Base-by-base conservation (phyloP, 805 yeast species). In the Lipomyces chichibuensis region DNA sequence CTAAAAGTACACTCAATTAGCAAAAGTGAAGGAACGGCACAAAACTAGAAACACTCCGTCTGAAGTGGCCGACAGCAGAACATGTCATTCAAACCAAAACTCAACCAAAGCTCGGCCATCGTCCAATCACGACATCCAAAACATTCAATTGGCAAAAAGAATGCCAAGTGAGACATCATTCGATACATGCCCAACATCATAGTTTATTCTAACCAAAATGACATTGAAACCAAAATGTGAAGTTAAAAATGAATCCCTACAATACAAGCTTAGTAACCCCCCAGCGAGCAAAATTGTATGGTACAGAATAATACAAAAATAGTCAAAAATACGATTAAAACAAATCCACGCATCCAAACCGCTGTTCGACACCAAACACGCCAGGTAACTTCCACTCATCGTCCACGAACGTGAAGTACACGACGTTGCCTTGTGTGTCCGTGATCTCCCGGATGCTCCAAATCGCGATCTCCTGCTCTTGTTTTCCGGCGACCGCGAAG, bases 321-420 rank as follows among this genome's bases (percentile, higher is more conserved):
- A 20, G 32, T 8, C 37, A 23, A 25, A 56, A n/a, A 46, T 29
- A 49, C 25, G 63, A 70, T 52, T 59, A 69, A 27, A 77, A 69
- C 52, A 77, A 61, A 51, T 75, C 71, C 54, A 76, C 68, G 43
- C 74, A 69, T 37, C 98, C 97, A 74, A 92, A 93, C 62, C 85
- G 86, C 80, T 91, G 97, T 79, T 92, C 98, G 75, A 92, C 87
- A 69, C 89, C 90, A 77, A 90, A 88, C 3, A 83, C 81, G 68
- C 98, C 97, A 32, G 97, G 93, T 13, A 76, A 74, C 77, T 92
- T 92, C 98, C 97, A 92, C 78, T 79, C 83, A 77, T 92, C 97
- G 75, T 92, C 82, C 78, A 79, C 91, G 17, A 92, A 87, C 20
- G 96, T 86, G 75, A 92, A 82, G 65, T 92, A 84, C 4, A 93